phyloP scores from a whole-genome alignment of 2,329 filamentous ascomycete genomes.

The Penicillium fuscoglaucum region DNA sequence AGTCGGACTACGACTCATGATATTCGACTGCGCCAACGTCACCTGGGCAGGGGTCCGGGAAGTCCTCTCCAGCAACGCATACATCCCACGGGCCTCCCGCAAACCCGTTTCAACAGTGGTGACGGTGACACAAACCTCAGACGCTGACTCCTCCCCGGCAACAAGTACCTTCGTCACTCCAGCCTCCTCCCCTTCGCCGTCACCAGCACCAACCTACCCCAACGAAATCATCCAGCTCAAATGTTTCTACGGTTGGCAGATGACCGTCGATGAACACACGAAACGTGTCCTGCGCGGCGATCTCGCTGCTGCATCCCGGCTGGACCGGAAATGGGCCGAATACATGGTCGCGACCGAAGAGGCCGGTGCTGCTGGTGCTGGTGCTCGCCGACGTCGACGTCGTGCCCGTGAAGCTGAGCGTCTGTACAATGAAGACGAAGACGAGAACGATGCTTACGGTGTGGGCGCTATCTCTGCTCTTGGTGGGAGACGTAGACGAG shows the following conservation, averaged over 20 bases:
- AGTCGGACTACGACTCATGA: slow-evolving; percentile 71
- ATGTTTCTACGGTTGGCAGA: slow-evolving; percentile 94
- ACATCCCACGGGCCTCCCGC: slow-evolving; percentile 57
- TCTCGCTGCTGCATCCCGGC: slow-evolving; percentile 68
- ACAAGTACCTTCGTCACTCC: slow-evolving; percentile 31
- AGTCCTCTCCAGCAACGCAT: slow-evolving; percentile 80
- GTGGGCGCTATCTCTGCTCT: slow-evolving; percentile 38
- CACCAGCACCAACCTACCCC: slow-evolving; percentile 54
- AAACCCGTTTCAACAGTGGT: slow-evolving; percentile 32
- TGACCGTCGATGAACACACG: slow-evolving; percentile 90
- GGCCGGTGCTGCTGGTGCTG: slow-evolving; percentile 62
- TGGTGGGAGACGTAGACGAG: slow-evolving; percentile 58
- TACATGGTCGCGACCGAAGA: slow-evolving; percentile 94
- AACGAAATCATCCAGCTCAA: slow-evolving; percentile 82
- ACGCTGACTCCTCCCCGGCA: slow-evolving; percentile 19
- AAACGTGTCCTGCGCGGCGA: slow-evolving; percentile 81
- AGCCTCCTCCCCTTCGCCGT: slow-evolving; percentile 25
- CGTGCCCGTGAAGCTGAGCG: slow-evolving; percentile 79
- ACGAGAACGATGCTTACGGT: slow-evolving; percentile 53
- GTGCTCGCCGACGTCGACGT: slow-evolving; percentile 68
- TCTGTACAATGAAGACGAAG: slow-evolving; percentile 78
- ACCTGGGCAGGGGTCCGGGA: slow-evolving; percentile 91
- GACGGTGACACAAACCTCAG: slow-evolving; percentile 35
- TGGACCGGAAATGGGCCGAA: slow-evolving; percentile 89
- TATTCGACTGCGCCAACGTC: slow-evolving; percentile 89